Conservation (phyloP, 2,329 filamentous ascomycete genomes). For the Sodiomyces alkalinus region DNA sequence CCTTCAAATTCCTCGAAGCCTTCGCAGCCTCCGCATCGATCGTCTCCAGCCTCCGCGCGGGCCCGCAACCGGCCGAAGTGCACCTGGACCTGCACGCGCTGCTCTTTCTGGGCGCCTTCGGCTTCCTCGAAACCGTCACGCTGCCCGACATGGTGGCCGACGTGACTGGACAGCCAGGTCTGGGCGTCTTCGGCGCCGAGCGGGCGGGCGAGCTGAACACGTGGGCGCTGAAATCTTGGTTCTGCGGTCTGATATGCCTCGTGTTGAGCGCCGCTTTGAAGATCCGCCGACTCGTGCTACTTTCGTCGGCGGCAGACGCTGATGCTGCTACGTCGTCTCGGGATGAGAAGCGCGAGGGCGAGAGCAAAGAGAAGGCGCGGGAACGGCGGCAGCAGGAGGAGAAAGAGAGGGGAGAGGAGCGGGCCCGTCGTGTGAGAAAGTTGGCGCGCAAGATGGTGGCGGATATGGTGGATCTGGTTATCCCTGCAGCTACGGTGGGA, state of each 20-base stretch:
- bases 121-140: conserved; percentile 49
- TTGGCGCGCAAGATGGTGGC: conserved; percentile 1
- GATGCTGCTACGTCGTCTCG: conserved; percentile 12
- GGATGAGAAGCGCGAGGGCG: conserved; percentile 18
- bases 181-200: conserved; percentile 37
- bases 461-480: conserved; percentile 1
- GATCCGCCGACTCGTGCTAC: conserved; percentile 21
- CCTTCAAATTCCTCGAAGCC: conserved; percentile 52
- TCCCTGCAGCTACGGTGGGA: conserved; percentile 1
- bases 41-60: conserved; percentile 15
- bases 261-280: conserved; percentile 26
- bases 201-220: conserved; percentile 29
- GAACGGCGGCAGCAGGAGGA: too few relatives aligned
- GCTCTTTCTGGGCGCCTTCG: conserved; percentile 50
- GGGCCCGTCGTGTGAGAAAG: conserved; percentile 6
- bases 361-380: conserved; percentile 15
- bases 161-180: conserved; percentile 22
- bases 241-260: conserved; percentile 42
- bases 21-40: conserved; percentile 34
- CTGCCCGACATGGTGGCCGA: conserved; percentile 44
- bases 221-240: conserved; percentile 57
- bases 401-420: conserved; percentile 14
- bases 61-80: conserved; percentile 15
- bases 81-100: conserved; percentile 41
- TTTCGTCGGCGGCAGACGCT: conserved; percentile 12